Base-by-base conservation (phyloP, 495 filamentous ascomycete genomes). In the Hypomontagnella monticulosa region DNA sequence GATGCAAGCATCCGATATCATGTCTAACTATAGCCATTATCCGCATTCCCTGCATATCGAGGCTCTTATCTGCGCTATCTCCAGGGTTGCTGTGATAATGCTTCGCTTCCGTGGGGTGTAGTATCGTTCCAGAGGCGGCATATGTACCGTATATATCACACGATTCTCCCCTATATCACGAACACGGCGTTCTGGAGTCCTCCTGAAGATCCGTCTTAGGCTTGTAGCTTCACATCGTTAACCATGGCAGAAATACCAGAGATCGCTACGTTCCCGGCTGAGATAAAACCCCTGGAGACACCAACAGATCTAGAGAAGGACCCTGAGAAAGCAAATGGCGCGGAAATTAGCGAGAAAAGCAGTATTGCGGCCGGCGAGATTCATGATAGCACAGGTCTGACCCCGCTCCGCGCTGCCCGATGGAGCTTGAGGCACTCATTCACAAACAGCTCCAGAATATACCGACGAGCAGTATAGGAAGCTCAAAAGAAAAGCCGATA, bases 381-480 rank as follows among this genome's bases (percentile, higher is more conserved):
- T 23, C 59, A 64, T 12, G 63, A 64, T 44, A 50, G 23, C 15
- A 16, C 57, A 57, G 58, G 70, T 72, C 10, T 19, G 66, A 49
- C 23, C 16, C 19, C 18, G 38, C 7, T 34, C 36, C 27, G 38
- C 5, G 16, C 14, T 19, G 12, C 5, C 34, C 7, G 8, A 5
- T 15, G 5, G 19, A 4, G 16, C 1, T 58, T 10, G 15, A 9
- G 14, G 46, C 41, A 11, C 48, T 58, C 23, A 66, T 18, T 12
- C 40, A 32, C 27, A 12, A 32, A 37, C 20, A 71, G 71, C 27
- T 15, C 51, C 63, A 12, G 30, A 47, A 18, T 75, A 69, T 36
- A 71, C 70, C 42, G 72, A 73, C 8, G 72, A 73, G 43, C 61
- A 75, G 43, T 75, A 75, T 46, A 58, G 50, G n/a, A 61, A 57